A percentile compares a stretch with the other conserved stretches of the same genome.
Evolutionary conservation across 208 protist species (phyloP).

Genomic region (Leishmania gerbilli): DNA sequence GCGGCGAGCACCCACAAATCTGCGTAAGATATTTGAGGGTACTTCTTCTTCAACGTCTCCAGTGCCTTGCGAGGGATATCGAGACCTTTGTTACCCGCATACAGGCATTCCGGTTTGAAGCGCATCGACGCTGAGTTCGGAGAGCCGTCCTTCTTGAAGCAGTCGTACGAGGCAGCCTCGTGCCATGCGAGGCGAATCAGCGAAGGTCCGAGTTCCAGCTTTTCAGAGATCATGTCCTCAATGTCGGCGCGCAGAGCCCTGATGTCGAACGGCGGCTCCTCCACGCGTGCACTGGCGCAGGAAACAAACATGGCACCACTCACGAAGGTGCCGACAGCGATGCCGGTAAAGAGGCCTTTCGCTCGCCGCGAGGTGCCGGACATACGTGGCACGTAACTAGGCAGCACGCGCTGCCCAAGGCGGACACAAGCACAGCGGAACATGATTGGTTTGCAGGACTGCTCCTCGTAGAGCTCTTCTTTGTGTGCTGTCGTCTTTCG

Average conservation of each 20-base stretch:
- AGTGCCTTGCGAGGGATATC: constrained; percentile 75
- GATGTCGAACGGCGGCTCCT: constrained; percentile 63
- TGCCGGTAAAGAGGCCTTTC: constrained; percentile 26
- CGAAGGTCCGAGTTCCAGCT: constrained; percentile 53
- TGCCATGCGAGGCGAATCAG: constrained; percentile 85
- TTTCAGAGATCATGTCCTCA: constrained; percentile 52
- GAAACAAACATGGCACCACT: constrained; percentile 47
- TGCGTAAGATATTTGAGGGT: constrained; percentile 91
- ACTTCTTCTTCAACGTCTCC: constrained; percentile 88
- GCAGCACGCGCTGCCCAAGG: constrained; percentile 40
- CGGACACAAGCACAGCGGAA: constrained; percentile 36
- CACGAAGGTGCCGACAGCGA: constrained; percentile 36
- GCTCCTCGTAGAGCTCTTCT: neutral
- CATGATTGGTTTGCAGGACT: constrained; percentile 16
- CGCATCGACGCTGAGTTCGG: constrained; percentile 81
- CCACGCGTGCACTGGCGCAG: constrained; percentile 21
- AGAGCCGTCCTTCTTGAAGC: constrained; percentile 58
- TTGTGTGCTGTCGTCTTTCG: neutral
- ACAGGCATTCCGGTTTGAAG: constrained; percentile 76
- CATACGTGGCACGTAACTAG: constrained; percentile 11
- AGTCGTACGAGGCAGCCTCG: constrained; percentile 72
- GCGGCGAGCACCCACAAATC: constrained; percentile 93
- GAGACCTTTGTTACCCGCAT: constrained; percentile 89
- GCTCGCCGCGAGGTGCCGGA: constrained; percentile 16
- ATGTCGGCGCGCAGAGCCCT: constrained; percentile 52